Evolutionary conservation across 2,329 filamentous ascomycete species (phyloP).

Genomic region (Mariannaea sp.): DNA sequence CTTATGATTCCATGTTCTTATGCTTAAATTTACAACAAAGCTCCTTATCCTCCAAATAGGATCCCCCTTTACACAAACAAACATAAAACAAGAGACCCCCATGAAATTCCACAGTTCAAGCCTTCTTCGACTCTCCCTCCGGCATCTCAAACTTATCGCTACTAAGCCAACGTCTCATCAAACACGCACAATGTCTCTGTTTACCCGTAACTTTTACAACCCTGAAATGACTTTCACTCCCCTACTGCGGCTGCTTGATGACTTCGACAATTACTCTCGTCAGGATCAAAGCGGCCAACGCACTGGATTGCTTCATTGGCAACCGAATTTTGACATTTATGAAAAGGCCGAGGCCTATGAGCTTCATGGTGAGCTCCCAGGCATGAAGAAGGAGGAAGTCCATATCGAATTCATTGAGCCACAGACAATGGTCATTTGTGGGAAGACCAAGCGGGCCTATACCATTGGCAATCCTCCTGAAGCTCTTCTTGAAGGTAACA

Average conservation of each 20-base stretch:
- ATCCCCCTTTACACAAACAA: too few species aligned
- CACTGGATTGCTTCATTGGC: too few species aligned
- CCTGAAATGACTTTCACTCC: constrained; percentile 58
- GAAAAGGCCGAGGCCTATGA: constrained; percentile 72
- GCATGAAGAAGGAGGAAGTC: constrained; percentile 74
- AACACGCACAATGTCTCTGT: constrained; percentile 61
- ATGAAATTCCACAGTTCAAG: too few species aligned
- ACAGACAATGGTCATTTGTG: constrained; percentile 73
- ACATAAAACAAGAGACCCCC: too few species aligned
- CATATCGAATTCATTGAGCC: constrained; percentile 79
- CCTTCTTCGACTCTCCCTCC: too few species aligned
- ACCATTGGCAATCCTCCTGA: constrained; percentile 58
- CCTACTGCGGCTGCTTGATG: constrained; percentile 68
- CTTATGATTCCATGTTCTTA: too few species aligned
- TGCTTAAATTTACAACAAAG: too few species aligned
- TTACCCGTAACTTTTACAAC: constrained; percentile 58
- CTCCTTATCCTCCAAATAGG: too few species aligned
- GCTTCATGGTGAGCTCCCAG: constrained; percentile 80
- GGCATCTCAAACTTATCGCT: too few species aligned
- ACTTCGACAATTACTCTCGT: constrained; percentile 63
- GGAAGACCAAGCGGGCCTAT: constrained; percentile 68
- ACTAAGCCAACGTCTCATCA: too few species aligned
- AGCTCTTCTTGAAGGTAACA: constrained; percentile 52
- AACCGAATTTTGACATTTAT: constrained; percentile 78
- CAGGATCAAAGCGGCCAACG: constrained; percentile 51